Evolutionary conservation across 345 rosid genomes (phyloP).

Genomic region (Lagerstroemia speciosa): DNA sequence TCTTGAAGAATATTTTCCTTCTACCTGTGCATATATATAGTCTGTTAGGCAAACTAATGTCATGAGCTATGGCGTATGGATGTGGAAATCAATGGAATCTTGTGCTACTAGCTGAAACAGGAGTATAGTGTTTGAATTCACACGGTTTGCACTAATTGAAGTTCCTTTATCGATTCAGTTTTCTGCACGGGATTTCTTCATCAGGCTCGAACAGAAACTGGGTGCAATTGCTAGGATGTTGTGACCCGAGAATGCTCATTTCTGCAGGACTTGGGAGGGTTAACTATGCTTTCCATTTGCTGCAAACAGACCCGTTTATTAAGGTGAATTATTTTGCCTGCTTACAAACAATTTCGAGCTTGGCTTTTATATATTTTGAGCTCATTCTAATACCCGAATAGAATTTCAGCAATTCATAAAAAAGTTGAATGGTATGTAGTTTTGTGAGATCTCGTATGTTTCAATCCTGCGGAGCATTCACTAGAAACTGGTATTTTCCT

Average conservation of each 20-base stretch:
- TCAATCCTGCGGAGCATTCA: not conserved
- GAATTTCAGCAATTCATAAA: not conserved
- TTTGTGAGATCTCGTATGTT: not conserved
- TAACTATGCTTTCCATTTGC: slow-evolving; percentile 15
- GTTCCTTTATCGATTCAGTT: slow-evolving; percentile 13
- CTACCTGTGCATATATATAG: too few species aligned
- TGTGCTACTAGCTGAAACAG: not conserved
- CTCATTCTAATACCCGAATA: not conserved
- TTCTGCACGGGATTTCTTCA: slow-evolving; percentile 16
- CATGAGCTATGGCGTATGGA: not conserved
- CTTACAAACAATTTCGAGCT: not conserved
- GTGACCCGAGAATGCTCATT: slow-evolving; percentile 6
- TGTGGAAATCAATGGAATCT: not conserved
- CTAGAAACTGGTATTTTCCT: not conserved
- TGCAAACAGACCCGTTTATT: slow-evolving; percentile 23
- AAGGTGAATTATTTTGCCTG: slow-evolving; percentile 11
- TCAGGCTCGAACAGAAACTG: slow-evolving; percentile 13
- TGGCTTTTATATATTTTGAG: not conserved
- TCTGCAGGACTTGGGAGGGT: slow-evolving; percentile 18
- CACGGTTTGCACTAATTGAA: not conserved
- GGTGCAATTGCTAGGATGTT: slow-evolving; percentile 14
- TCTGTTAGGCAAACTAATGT: not conserved
- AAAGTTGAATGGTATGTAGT: not conserved
- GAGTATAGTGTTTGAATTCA: not conserved
- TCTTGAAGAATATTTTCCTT: not conserved